These are phyloP conservation scores for Lathyrus oleraceus DNA, from an alignment of 306 rosid genomes.

Conservation along the genomic window DNA sequence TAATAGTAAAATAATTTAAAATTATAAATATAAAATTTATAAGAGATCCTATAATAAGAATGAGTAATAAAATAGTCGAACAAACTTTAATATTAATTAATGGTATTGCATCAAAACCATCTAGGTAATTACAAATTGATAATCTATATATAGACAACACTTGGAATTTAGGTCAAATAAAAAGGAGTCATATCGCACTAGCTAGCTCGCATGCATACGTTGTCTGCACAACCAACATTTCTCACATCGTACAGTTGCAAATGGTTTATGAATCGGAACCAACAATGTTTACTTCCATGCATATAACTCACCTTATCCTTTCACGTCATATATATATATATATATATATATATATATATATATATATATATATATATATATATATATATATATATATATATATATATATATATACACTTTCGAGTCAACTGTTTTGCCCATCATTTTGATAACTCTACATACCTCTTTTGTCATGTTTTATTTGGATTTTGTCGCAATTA, in stretches of 20 bases:
- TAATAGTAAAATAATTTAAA: too few species aligned
- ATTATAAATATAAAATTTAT: too few species aligned
- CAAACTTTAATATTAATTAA: too few species aligned
- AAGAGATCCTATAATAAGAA: too few species aligned
- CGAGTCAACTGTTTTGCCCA: conserved; percentile 23
- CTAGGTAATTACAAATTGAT: too few species aligned
- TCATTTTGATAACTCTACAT: neutral
- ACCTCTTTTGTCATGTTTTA: conserved; percentile 27
- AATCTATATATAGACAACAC: too few species aligned
- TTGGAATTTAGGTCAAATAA: conserved; percentile 27
- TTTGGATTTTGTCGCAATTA: neutral
- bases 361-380: too few species aligned
- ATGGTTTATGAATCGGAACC: conserved; percentile 36
- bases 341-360: too few species aligned
- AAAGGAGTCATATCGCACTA: conserved; percentile 33
- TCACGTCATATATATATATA: too few species aligned
- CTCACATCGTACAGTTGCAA: conserved; percentile 19
- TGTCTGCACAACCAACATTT: neutral
- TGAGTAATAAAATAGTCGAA: too few species aligned
- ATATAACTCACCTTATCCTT: conserved; percentile 21
- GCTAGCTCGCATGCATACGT: conserved; percentile 29
- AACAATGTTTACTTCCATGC: conserved; percentile 16
- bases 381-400: too few species aligned
- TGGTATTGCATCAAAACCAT: neutral
- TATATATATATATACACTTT: too few species aligned